Conservation (phyloP, 345 rosid genomes). For the Mangifera indica region DNA sequence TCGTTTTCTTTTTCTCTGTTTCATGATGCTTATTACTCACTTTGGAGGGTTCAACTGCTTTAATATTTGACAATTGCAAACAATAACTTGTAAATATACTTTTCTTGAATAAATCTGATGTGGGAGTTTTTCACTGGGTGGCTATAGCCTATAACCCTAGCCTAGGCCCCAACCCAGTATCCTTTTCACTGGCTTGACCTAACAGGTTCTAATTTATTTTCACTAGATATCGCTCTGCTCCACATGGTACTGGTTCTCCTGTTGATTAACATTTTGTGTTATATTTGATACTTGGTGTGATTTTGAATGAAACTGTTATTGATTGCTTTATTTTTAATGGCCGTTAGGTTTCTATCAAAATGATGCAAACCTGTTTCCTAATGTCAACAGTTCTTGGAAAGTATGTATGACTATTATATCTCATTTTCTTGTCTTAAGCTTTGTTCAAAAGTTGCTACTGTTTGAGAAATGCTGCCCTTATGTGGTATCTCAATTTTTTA, state of each 20-base stretch:
- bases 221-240: background rate
- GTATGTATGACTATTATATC: constrained; percentile 38
- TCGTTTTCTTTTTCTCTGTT: too few relatives aligned
- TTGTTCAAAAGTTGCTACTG: constrained; percentile 1
- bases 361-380: constrained; percentile 68
- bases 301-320: constrained; percentile 20
- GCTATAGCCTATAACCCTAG: background rate
- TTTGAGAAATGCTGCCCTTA: too few relatives aligned
- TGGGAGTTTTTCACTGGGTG: background rate
- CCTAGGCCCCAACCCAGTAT: background rate
- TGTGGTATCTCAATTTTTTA: too few relatives aligned
- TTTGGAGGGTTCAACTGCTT: background rate
- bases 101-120: background rate
- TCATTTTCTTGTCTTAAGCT: constrained; percentile 6
- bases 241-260: background rate
- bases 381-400: constrained; percentile 87
- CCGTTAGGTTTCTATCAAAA: constrained; percentile 59
- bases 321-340: constrained; percentile 18
- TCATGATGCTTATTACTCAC: background rate
- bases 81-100: background rate
- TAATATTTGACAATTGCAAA: background rate
- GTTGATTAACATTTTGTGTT: constrained; percentile 3
- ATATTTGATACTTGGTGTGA: background rate
- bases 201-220: background rate
- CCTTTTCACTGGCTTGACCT: background rate